Percentiles rank a stretch among this genome's conserved stretches.
These are phyloP conservation scores for Crithidia expoeki DNA, from an alignment of 208 protist species.

Conservation along the genomic window DNA sequence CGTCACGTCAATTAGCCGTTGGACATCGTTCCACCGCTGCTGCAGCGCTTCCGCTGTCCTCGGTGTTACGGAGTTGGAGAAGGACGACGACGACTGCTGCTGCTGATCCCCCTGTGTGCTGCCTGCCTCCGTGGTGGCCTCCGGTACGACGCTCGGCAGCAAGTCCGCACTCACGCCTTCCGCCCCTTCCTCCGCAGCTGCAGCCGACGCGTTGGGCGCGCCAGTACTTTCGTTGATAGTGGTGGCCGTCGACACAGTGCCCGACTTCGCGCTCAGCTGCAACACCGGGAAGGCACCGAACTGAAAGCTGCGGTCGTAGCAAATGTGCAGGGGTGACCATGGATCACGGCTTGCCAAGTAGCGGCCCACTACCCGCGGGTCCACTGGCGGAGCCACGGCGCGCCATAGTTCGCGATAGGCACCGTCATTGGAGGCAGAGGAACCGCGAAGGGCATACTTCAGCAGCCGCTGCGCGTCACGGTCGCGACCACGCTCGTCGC, in stretches of 20 bases:
- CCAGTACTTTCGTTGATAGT: not conserved
- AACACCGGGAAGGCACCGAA: constrained; percentile 60
- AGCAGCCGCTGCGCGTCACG: constrained; percentile 72
- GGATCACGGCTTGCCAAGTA: constrained; percentile 77
- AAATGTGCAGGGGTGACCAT: constrained; percentile 68
- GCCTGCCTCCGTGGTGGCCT: not conserved
- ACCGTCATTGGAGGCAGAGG: constrained; percentile 57
- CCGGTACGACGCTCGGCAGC: constrained; percentile 14
- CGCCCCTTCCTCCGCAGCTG: constrained; percentile 12
- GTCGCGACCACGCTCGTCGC: constrained; percentile 50
- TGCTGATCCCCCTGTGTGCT: constrained; percentile 1
- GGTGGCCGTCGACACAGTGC: not conserved
- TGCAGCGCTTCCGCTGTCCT: constrained; percentile 61
- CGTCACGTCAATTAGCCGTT: constrained; percentile 54
- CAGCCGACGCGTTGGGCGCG: not conserved
- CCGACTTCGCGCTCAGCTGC: constrained; percentile 24
- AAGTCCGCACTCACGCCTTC: constrained; percentile 31
- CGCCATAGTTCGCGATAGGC: constrained; percentile 65
- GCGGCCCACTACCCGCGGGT: constrained; percentile 77
- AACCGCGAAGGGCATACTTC: constrained; percentile 76
- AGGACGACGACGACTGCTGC: not conserved
- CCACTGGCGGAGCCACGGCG: constrained; percentile 49
- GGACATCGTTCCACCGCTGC: constrained; percentile 71
- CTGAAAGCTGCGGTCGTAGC: constrained; percentile 53
- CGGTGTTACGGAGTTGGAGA: constrained; percentile 4